Evolutionary conservation across 192 early-diverging fungal genomes (phyloP).

Genomic region (Linnemannia zychae): DNA sequence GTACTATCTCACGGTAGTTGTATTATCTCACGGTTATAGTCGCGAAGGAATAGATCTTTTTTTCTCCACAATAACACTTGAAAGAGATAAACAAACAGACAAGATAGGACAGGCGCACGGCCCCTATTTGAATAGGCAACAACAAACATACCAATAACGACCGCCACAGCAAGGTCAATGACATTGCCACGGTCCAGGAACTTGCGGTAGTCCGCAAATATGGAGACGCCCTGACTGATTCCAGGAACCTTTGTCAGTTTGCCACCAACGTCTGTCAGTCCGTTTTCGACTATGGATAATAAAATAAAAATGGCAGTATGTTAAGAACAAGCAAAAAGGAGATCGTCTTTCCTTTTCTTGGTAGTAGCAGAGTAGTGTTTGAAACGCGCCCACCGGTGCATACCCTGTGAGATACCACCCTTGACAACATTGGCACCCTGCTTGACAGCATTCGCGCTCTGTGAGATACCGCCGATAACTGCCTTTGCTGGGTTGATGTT

Average conservation of each 20-base stretch:
- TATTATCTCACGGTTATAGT: background rate
- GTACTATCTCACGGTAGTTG: no score
- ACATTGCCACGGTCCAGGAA: constrained; percentile 70
- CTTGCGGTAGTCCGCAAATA: constrained; percentile 65
- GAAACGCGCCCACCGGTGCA: background rate
- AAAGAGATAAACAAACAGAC: background rate
- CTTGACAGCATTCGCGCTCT: constrained; percentile 32
- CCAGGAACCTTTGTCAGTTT: constrained; percentile 44
- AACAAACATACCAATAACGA: constrained; percentile 68
- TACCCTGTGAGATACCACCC: constrained; percentile 7
- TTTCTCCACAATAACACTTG: no score
- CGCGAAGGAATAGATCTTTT: background rate
- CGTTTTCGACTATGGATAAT: constrained; percentile 26
- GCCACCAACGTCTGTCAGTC: constrained; percentile 31
- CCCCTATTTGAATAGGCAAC: background rate
- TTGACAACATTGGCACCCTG: constrained; percentile 23
- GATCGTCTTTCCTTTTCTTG: no score
- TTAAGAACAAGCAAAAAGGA: background rate
- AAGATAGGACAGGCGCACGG: background rate
- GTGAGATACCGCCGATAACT: constrained; percentile 32
- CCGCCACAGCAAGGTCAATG: constrained; percentile 73
- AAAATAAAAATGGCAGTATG: background rate
- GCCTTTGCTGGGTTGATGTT: constrained; percentile 38
- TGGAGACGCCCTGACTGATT: constrained; percentile 58
- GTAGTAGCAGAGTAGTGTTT: background rate